Evolutionary conservation across 2,329 filamentous ascomycete genomes (phyloP).

Genomic region (Cryphonectria nitschkei): DNA sequence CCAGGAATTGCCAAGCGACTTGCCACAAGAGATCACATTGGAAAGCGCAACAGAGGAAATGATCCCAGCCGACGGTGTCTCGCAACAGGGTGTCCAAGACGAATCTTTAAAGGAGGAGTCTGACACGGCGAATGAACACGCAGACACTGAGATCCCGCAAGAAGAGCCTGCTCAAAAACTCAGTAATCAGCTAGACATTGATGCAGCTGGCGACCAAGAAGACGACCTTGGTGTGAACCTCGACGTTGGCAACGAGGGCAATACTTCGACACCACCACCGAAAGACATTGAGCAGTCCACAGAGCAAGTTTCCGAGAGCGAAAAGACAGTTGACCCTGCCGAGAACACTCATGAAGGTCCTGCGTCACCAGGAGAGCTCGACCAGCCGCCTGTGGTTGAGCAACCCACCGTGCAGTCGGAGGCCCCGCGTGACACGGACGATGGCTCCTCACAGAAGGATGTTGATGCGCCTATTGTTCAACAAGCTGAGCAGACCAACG

Average conservation of each 20-base stretch:
- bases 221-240: constrained; percentile 14
- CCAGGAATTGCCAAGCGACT: neutral
- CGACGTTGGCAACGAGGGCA: neutral
- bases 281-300: neutral
- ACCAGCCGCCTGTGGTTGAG: neutral
- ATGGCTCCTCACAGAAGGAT: neutral
- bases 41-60: neutral
- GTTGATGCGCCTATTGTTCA: neutral
- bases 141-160: neutral
- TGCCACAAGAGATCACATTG: neutral
- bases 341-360: neutral
- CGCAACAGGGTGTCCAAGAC: neutral
- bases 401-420: neutral
- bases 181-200: neutral
- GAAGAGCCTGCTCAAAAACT: neutral
- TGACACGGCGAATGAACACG: neutral
- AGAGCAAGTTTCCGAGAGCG: neutral
- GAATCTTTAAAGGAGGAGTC: neutral
- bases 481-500: neutral
- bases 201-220: neutral
- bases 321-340: neutral
- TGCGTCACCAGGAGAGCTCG: neutral
- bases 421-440: neutral
- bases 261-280: neutral
- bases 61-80: neutral